These are phyloP conservation scores for Limonium bicolor DNA, from an alignment of 148 eudicot species.

Conservation along the genomic window DNA sequence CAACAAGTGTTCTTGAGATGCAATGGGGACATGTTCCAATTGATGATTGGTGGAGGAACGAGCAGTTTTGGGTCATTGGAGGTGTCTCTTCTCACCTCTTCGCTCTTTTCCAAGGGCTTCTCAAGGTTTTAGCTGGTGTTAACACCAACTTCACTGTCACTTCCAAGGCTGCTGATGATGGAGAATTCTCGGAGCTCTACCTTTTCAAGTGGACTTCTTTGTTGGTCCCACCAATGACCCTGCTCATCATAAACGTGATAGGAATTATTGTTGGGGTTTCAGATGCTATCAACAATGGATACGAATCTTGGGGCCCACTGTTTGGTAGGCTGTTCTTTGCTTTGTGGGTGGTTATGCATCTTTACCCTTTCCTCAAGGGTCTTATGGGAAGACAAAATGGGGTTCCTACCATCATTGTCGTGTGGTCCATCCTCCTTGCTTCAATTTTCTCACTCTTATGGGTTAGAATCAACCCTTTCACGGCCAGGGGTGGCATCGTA, in stretches of 20 bases:
- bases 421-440: constrained; percentile 84
- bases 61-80: constrained; percentile 99
- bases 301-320: constrained; percentile 86
- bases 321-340: constrained; percentile 89
- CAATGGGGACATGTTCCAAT: constrained; percentile 92
- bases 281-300: constrained; percentile 88
- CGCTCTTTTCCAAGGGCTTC: constrained; percentile 91
- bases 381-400: constrained; percentile 64
- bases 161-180: constrained; percentile 86
- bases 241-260: constrained; percentile 68
- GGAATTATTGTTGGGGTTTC: constrained; percentile 76
- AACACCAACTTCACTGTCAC: constrained; percentile 93
- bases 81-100: constrained; percentile 88
- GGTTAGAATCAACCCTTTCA: constrained; percentile 86
- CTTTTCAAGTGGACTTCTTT: constrained; percentile 87
- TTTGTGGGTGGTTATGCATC: constrained; percentile 87
- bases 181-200: constrained; percentile 81
- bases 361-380: constrained; percentile 95
- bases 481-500: constrained; percentile 48
- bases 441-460: constrained; percentile 83
- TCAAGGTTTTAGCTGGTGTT: constrained; percentile 91
- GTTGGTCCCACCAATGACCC: constrained; percentile 71
- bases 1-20: constrained; percentile 78
- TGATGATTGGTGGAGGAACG: constrained; percentile 99
- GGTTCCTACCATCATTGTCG: constrained; percentile 73